Percentiles rank a stretch among this genome's conserved stretches.
Evolutionary conservation across 179 eudicot species (phyloP).

Genomic region (Spinacia oleracea): DNA sequence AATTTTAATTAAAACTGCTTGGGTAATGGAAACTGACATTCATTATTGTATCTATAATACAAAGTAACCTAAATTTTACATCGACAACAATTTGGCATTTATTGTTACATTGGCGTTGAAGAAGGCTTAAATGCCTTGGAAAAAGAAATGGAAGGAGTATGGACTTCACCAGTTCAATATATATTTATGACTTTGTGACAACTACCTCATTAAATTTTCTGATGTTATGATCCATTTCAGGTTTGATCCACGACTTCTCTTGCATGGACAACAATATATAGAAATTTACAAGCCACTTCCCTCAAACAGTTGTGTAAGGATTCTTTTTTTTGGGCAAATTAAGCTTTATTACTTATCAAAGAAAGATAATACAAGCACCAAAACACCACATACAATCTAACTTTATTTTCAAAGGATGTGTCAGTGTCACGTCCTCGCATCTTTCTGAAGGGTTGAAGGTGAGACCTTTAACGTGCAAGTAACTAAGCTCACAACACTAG

Average conservation of each 20-base stretch:
- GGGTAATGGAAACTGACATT: no score
- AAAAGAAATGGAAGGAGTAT: neutral
- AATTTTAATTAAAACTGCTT: no score
- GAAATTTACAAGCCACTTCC: slow-evolving; percentile 88
- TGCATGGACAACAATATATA: slow-evolving; percentile 90
- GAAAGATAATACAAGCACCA: neutral
- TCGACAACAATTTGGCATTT: neutral
- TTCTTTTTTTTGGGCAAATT: slow-evolving; percentile 8
- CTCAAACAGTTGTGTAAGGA: slow-evolving; percentile 60
- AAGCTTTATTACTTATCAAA: neutral
- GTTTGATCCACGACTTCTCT: slow-evolving; percentile 70
- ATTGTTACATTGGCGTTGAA: neutral
- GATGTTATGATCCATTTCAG: slow-evolving; percentile 36
- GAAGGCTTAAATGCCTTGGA: neutral
- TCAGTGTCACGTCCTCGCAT: neutral
- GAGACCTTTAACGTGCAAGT: neutral
- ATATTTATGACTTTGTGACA: neutral
- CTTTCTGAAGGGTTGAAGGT: neutral
- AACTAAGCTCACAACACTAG: neutral
- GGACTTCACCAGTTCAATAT: neutral
- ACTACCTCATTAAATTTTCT: slow-evolving; percentile 9
- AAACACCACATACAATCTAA: neutral
- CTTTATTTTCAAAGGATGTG: neutral
- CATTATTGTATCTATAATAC: neutral
- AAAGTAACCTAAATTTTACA: neutral